Evolutionary conservation across 441 rosid species (phyloP).

Genomic region (Melastoma candidum): DNA sequence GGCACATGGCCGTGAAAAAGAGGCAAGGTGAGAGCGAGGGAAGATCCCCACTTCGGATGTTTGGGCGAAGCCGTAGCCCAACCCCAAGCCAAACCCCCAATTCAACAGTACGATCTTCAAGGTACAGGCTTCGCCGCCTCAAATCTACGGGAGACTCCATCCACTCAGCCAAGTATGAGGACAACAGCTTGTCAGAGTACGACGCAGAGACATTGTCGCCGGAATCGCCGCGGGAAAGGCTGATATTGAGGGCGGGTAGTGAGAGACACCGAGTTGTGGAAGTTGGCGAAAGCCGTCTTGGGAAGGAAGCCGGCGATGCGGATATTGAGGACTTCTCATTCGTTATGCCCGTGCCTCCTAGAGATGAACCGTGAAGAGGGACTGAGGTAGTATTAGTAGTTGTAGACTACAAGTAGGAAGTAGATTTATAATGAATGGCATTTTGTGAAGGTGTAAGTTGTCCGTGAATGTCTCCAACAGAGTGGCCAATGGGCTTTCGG

Average conservation of each 20-base stretch:
- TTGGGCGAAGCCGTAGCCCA: constrained; percentile 7
- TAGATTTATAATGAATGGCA: no score
- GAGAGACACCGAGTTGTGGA: constrained; percentile 20
- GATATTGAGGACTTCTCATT: constrained; percentile 34
- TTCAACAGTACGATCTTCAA: constrained; percentile 24
- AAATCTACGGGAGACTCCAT: constrained; percentile 73
- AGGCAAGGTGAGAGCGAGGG: constrained; percentile 34
- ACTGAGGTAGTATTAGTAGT: no score
- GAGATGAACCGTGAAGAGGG: background rate
- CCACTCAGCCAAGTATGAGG: constrained; percentile 35
- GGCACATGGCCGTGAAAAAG: constrained; percentile 77
- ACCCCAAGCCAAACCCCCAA: constrained; percentile 21
- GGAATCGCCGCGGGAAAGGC: constrained; percentile 22
- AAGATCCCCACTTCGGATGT: constrained; percentile 33
- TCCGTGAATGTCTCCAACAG: no score
- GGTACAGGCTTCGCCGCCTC: constrained; percentile 47
- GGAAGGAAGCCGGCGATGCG: constrained; percentile 18
- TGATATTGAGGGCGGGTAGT: constrained; percentile 27
- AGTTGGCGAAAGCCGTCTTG: constrained; percentile 15
- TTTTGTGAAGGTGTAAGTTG: no score
- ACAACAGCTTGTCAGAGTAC: constrained; percentile 43
- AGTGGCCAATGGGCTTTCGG: no score
- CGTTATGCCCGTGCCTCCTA: constrained; percentile 21
- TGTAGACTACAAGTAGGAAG: no score
- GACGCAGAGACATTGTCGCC: constrained; percentile 57